Base-by-base conservation (phyloP, 352 stramenopile species). In the Phytophthora fragariaefolia region DNA sequence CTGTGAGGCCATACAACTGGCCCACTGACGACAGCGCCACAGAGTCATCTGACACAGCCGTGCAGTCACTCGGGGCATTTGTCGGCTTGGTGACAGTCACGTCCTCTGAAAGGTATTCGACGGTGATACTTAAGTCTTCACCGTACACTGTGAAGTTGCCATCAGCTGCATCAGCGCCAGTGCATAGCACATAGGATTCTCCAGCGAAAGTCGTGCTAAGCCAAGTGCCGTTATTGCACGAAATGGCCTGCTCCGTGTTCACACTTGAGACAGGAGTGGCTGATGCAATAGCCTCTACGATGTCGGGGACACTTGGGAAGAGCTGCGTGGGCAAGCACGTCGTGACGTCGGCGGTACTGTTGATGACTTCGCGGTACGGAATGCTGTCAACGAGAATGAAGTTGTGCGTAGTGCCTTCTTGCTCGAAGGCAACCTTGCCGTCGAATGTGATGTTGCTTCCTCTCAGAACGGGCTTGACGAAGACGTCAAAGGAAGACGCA, bases 161-260 rank as follows among this genome's bases (percentile, higher is more conserved):
- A 18, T 67, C 66, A 12, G 68, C 46, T 2, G 34, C 27, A 20
- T 72, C 56, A 9, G 57, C 43, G 5, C 73, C 54, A 15, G 70
- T 72, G 42, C 79, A 90, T 17, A 90, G 23, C 47, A 85, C 73
- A 47, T 79, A 88, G 22, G 72, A 58, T 50, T 88, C 72, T 7
- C 64, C 75, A 2, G 63, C 66, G 52, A 88, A 85, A 9, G 59
- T 71, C 6, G 74, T 70, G 48, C 73, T 72, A n/a, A 85, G 66
- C 42, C 82, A 76, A 17, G 66, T 66, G 3, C 66, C 73, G 20
- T 71, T 72, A 8, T 58, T 62, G 45, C 80, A 89, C 15, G 61
- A 75, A 54, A 88, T 85, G 18, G 62, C 59, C 32, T 82, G 72
- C 42, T 74, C 67, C 1, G 76, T 82, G 36, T 71, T 69, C 22